Evolutionary conservation across 805 yeast species (phyloP).

Genomic region (Wickerhamomyces bisporus): DNA sequence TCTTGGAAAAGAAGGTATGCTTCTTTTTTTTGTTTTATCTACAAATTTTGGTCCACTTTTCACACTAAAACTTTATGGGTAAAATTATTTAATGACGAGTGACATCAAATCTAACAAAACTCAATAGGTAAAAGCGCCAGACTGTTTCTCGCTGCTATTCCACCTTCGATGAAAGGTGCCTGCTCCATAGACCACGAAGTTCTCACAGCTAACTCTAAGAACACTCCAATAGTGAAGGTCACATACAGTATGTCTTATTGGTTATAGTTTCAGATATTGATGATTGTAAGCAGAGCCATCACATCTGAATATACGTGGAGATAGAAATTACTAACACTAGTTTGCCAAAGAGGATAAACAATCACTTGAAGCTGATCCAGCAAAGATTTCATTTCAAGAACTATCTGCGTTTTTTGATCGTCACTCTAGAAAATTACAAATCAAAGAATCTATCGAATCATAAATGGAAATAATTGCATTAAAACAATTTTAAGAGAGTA

Average conservation of each 20-base stretch:
- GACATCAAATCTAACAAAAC: too few species aligned
- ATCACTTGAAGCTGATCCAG: conserved; percentile 63
- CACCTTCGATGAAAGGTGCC: conserved; percentile 60
- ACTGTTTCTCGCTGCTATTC: conserved; percentile 71
- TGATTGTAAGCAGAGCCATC: neutral
- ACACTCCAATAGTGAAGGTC: conserved; percentile 62
- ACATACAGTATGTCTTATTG: conserved; percentile 56
- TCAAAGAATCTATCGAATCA: conserved; percentile 62
- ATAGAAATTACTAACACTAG: too few species aligned
- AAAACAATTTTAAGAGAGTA: too few species aligned
- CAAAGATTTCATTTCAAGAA: conserved; percentile 49
- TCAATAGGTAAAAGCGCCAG: conserved; percentile 72
- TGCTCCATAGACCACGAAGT: conserved; percentile 65
- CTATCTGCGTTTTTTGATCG: conserved; percentile 64
- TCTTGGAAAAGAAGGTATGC: conserved; percentile 54
- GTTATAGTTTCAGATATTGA: conserved; percentile 34
- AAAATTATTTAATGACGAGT: too few species aligned
- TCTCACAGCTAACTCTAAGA: conserved; percentile 39
- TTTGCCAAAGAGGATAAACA: conserved; percentile 72
- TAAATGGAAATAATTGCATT: too few species aligned
- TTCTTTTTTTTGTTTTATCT: neutral
- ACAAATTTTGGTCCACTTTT: neutral
- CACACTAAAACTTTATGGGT: too few species aligned
- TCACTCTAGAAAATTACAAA: conserved; percentile 73
- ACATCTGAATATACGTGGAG: neutral